Conservation (phyloP, 2,329 filamentous ascomycete genomes). For the Neonectria ditissima region DNA sequence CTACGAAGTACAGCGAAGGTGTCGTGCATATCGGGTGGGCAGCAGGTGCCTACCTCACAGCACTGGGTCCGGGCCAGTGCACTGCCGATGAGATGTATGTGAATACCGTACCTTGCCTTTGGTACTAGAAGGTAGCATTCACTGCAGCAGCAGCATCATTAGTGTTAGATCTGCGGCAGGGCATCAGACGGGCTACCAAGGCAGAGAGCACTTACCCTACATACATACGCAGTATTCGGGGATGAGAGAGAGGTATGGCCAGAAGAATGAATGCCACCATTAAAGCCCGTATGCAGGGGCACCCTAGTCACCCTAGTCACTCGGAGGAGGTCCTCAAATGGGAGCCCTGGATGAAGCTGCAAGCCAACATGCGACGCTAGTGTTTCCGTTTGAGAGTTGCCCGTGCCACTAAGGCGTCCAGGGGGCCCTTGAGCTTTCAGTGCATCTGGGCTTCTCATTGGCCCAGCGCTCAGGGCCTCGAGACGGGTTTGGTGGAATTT, state of each 20-base stretch:
- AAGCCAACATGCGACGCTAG: conserved; percentile 48
- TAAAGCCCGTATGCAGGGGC: conserved; percentile 14
- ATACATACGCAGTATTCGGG: too few species aligned
- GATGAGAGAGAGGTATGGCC: not conserved
- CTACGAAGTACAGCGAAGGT: conserved; percentile 5
- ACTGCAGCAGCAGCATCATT: not conserved
- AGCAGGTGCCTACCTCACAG: too few species aligned
- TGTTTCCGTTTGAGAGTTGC: conserved; percentile 48
- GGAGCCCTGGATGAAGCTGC: conserved; percentile 36
- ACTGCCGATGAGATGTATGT: not conserved
- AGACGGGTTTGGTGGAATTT: conserved; percentile 35
- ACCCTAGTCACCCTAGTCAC: conserved; percentile 7
- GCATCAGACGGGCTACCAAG: not conserved
- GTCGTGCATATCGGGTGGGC: not conserved
- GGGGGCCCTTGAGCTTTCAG: conserved; percentile 13
- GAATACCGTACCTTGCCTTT: too few species aligned
- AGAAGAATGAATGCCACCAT: not conserved
- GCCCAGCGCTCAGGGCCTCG: conserved; percentile 14
- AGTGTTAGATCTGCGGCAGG: not conserved
- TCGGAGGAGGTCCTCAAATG: conserved; percentile 27
- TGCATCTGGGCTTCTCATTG: conserved; percentile 17
- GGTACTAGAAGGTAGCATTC: too few species aligned
- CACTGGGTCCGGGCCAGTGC: not conserved
- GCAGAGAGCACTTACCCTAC: too few species aligned
- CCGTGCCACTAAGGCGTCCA: conserved; percentile 24